phyloP scores from a whole-genome alignment of 1,284 basidiomycete species.

The Irpex lacteus region DNA sequence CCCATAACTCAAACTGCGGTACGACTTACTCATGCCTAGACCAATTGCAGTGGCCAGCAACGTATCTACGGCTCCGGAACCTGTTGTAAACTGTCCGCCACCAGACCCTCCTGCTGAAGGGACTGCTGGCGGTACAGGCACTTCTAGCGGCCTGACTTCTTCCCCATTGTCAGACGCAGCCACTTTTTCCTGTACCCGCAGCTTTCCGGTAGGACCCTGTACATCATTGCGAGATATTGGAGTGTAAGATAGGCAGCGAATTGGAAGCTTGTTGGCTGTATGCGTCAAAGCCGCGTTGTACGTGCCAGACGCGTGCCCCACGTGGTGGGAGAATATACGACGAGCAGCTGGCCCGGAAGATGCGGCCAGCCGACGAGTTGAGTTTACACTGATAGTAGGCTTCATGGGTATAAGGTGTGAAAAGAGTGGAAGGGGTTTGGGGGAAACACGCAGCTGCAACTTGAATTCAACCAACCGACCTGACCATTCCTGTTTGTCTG shows the following conservation, averaged over 20 bases:
- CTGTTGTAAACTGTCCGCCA: conserved; percentile 16
- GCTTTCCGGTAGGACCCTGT: neutral
- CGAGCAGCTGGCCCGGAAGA: neutral
- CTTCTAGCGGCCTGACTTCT: neutral
- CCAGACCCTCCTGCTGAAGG: neutral
- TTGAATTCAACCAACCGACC: neutral
- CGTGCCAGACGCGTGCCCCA: neutral
- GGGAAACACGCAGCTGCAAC: neutral
- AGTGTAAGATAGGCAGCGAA: neutral
- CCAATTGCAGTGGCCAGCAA: conserved; percentile 59
- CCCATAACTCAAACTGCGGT: neutral
- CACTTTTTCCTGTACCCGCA: too few species aligned
- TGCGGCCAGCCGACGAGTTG: neutral
- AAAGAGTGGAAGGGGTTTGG: neutral
- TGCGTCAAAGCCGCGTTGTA: neutral
- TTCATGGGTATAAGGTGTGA: neutral
- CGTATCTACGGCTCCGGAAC: conserved; percentile 40
- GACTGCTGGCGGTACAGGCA: neutral
- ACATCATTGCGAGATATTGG: neutral
- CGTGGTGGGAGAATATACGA: neutral
- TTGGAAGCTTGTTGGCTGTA: neutral
- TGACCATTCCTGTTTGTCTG: neutral
- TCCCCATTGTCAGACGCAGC: neutral
- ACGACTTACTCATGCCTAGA: conserved; percentile 50
- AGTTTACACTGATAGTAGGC: neutral